Percentiles rank a stretch among this genome's conserved stretches.
Evolutionary conservation across 768 basidiomycete species (phyloP).

Genomic region (Trametes maxima): DNA sequence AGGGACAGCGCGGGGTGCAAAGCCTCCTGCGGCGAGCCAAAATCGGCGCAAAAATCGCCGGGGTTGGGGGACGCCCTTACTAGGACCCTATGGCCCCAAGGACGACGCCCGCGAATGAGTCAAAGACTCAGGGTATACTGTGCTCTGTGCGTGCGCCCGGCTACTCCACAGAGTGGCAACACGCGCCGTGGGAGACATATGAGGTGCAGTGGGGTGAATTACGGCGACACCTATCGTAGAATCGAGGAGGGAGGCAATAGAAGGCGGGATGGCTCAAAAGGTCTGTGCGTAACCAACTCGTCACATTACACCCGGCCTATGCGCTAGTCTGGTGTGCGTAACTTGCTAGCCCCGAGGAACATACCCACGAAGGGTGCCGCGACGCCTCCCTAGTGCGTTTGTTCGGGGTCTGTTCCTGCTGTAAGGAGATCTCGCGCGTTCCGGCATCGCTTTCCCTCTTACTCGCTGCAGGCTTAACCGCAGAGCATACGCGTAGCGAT

Average conservation of each 20-base stretch:
- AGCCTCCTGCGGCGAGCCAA: constrained; percentile 55
- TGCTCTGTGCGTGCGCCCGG: constrained; percentile 46
- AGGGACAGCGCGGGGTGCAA: constrained; percentile 26
- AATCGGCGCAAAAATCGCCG: constrained; percentile 54
- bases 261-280: constrained; percentile 32
- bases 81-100: constrained; percentile 9
- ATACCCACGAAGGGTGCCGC: constrained; percentile 37
- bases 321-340: constrained; percentile 38
- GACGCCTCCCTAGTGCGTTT: constrained; percentile 54
- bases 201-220: constrained; percentile 11
- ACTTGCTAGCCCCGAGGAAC: constrained; percentile 41
- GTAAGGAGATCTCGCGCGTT: constrained; percentile 42
- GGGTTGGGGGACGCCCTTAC: constrained; percentile 41
- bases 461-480: constrained; percentile 4
- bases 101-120: constrained; percentile 40
- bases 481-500: constrained; percentile 10
- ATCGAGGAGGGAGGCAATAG: constrained; percentile 33
- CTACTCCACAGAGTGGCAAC: constrained; percentile 29
- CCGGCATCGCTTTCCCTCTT: constrained; percentile 52
- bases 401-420: constrained; percentile 20
- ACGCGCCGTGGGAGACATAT: constrained; percentile 8
- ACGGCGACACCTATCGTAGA: constrained; percentile 14
- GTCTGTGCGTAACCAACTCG: constrained; percentile 41
- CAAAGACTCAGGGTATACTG: constrained; percentile 43
- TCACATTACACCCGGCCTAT: neutral